Conservation (phyloP, 768 basidiomycete species). For the Termitomyces sp. region DNA sequence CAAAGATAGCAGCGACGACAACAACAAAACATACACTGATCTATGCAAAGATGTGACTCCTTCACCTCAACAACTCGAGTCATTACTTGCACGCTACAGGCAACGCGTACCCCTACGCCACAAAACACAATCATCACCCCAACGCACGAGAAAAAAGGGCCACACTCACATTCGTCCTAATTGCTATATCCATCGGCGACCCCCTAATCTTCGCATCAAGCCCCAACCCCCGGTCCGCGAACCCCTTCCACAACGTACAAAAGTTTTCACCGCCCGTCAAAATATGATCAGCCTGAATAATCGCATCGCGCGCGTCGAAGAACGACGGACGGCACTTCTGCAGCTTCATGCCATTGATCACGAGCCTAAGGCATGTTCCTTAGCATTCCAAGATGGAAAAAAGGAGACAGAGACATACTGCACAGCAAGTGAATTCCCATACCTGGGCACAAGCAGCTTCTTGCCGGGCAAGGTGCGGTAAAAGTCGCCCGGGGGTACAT, state of each 20-base stretch:
- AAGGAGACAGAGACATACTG: slow-evolving; percentile 54
- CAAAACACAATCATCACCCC: neutral
- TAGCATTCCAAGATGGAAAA: neutral
- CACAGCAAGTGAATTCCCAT: slow-evolving; percentile 84
- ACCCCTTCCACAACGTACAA: slow-evolving; percentile 85
- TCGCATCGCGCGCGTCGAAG: slow-evolving; percentile 87
- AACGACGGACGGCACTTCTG: slow-evolving; percentile 89
- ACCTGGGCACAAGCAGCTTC: slow-evolving; percentile 74
- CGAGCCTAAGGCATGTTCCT: slow-evolving; percentile 44
- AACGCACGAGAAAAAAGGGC: neutral
- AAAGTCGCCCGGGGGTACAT: slow-evolving; percentile 68
- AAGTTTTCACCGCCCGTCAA: slow-evolving; percentile 92
- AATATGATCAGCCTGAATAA: slow-evolving; percentile 85
- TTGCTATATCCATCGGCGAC: slow-evolving; percentile 91
- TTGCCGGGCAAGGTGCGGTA: slow-evolving; percentile 53
- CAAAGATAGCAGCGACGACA: too few relatives aligned
- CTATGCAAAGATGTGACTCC: too few relatives aligned
- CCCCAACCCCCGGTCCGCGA: slow-evolving; percentile 85
- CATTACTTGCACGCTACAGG: too few relatives aligned
- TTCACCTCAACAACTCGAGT: too few relatives aligned
- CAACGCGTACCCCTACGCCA: too few relatives aligned
- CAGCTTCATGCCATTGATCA: slow-evolving; percentile 91
- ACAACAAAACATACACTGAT: too few relatives aligned
- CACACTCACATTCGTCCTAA: slow-evolving; percentile 60
- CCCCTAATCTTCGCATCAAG: slow-evolving; percentile 72